These are phyloP conservation scores for Theileria orientalis DNA, from an alignment of 169 alveolate genomes.

Conservation along the genomic window DNA sequence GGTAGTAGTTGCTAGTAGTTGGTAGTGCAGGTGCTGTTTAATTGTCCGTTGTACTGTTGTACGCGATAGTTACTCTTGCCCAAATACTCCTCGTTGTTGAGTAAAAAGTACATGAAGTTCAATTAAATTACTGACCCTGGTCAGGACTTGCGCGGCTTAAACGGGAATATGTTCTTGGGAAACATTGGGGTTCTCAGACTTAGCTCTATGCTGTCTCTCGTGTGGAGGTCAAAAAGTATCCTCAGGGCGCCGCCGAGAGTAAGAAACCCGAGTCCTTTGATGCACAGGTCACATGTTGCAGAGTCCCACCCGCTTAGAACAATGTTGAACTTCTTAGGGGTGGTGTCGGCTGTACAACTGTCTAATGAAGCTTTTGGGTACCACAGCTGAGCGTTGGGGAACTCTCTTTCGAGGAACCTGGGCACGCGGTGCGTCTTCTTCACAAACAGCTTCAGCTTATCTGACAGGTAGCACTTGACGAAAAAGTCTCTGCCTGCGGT, in stretches of 20 bases:
- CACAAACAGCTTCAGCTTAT: conserved; percentile 12
- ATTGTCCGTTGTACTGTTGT: too few species aligned
- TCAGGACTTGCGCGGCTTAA: not conserved
- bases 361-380: not conserved
- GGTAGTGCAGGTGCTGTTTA: too few species aligned
- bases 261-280: conserved; percentile 64
- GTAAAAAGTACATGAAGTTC: not conserved
- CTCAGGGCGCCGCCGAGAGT: conserved; percentile 60
- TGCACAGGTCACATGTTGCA: conserved; percentile 58
- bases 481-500: conserved; percentile 42
- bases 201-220: conserved; percentile 17
- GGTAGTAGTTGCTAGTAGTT: too few species aligned
- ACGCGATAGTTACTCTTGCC: too few species aligned
- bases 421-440: conserved; percentile 16
- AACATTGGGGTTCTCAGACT: conserved; percentile 52
- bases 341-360: not conserved
- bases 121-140: not conserved
- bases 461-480: conserved; percentile 46
- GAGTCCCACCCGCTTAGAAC: conserved; percentile 56
- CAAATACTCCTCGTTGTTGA: too few species aligned
- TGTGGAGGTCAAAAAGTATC: conserved; percentile 23
- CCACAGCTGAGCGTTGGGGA: not conserved
- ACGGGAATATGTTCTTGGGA: conserved; percentile 50
- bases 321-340: conserved; percentile 13
- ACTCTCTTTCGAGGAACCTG: conserved; percentile 1